A percentile compares a stretch with the other conserved stretches of the same genome.
Evolutionary conservation across 208 protist genomes (phyloP).

Genomic region (Leishmania major): DNA sequence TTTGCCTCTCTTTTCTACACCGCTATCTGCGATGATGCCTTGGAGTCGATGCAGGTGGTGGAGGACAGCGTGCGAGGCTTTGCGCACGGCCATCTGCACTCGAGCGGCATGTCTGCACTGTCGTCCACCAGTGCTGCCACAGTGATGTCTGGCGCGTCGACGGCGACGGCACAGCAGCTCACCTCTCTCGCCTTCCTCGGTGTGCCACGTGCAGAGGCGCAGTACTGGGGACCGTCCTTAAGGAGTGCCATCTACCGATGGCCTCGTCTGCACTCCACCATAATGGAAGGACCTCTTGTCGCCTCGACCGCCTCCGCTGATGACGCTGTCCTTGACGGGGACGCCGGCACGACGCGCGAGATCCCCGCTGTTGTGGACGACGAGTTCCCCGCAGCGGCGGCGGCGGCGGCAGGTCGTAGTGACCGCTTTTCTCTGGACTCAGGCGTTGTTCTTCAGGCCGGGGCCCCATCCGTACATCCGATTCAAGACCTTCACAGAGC

Average conservation of each 20-base stretch:
- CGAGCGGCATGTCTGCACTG: background rate
- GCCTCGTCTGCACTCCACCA: slow-evolving; percentile 27
- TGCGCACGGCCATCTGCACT: slow-evolving; percentile 12
- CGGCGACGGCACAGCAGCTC: slow-evolving; percentile 35
- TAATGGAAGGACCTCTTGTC: background rate
- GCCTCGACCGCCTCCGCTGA: background rate
- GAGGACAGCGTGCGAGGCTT: slow-evolving; percentile 56
- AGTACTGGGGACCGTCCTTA: slow-evolving; percentile 40
- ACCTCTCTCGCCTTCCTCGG: slow-evolving; percentile 32
- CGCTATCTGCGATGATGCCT: slow-evolving; percentile 67
- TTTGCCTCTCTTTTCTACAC: slow-evolving; percentile 60
- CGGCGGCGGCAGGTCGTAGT: background rate
- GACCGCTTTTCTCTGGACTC: background rate
- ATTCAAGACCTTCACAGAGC: background rate
- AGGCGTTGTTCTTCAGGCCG: background rate
- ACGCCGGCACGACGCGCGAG: background rate
- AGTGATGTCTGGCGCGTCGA: slow-evolving; percentile 16
- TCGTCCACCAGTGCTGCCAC: slow-evolving; percentile 1
- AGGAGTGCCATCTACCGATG: slow-evolving; percentile 40
- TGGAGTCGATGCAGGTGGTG: slow-evolving; percentile 63
- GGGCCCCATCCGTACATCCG: background rate
- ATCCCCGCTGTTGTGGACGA: background rate
- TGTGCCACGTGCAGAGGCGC: slow-evolving; percentile 31
- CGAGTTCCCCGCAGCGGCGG: background rate
- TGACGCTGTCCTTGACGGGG: background rate